phyloP scores from a whole-genome alignment of 345 rosid genomes.

The Populus simonii region DNA sequence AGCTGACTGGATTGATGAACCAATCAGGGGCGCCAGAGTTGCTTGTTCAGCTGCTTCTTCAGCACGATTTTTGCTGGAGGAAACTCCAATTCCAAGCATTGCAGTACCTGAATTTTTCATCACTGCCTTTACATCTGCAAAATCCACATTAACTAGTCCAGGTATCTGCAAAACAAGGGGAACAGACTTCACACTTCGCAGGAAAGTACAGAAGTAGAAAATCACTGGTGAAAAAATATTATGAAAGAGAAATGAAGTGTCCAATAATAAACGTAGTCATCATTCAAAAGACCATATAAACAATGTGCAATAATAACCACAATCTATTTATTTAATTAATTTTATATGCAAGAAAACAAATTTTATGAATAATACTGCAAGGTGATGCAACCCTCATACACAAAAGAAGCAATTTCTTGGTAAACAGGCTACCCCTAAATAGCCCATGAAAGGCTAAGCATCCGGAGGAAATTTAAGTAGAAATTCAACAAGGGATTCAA shows the following conservation, averaged over 20 bases:
- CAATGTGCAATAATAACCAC: too few relatives aligned
- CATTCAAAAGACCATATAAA: neutral
- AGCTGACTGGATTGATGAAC: conserved; percentile 98
- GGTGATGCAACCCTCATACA: too few relatives aligned
- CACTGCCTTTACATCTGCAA: conserved; percentile 96
- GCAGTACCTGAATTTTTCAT: conserved; percentile 98
- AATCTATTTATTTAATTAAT: too few relatives aligned
- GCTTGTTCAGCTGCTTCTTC: conserved; percentile 99
- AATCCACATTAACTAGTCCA: conserved; percentile 95
- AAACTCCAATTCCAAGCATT: conserved; percentile 99
- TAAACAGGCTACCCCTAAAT: neutral
- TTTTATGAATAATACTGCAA: too few relatives aligned
- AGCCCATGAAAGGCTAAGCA: neutral
- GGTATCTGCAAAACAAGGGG: conserved; percentile 61
- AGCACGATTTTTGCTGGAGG: conserved; percentile 97
- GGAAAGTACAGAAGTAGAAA: neutral
- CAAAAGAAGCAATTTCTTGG: too few relatives aligned
- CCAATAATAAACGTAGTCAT: neutral
- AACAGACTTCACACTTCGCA: neutral
- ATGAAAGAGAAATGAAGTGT: neutral
- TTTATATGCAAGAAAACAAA: neutral
- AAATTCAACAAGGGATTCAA: neutral
- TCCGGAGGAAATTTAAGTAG: neutral
- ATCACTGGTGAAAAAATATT: neutral
- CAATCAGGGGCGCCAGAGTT: conserved; percentile 88